phyloP scores from a whole-genome alignment of 1,284 basidiomycete species.

The Naganishia sp. region DNA sequence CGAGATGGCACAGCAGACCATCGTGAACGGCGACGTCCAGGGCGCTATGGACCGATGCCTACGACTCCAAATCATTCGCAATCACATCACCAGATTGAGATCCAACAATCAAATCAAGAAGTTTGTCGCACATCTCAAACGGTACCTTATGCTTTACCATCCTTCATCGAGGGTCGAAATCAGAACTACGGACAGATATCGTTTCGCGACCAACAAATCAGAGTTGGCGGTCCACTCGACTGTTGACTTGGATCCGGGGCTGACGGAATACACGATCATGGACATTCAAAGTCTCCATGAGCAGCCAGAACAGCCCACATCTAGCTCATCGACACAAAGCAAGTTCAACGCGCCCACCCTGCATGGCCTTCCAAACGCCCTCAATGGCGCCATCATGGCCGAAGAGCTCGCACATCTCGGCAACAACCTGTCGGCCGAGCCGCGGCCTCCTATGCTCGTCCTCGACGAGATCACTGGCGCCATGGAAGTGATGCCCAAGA shows the following conservation, averaged over 20 bases:
- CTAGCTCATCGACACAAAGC: neutral
- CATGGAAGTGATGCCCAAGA: conserved; percentile 24
- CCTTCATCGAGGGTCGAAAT: conserved; percentile 51
- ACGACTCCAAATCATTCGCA: conserved; percentile 9
- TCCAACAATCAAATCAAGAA: conserved; percentile 21
- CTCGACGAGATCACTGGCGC: conserved; percentile 24
- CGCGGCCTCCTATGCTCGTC: conserved; percentile 14
- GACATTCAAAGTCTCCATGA: conserved; percentile 2
- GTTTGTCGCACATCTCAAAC: conserved; percentile 43
- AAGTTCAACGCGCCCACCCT: conserved; percentile 1
- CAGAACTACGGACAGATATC: conserved; percentile 48
- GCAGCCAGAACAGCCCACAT: neutral
- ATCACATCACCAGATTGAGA: neutral
- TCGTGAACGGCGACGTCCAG: conserved; percentile 39
- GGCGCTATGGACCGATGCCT: conserved; percentile 17
- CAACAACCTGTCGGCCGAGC: conserved; percentile 4
- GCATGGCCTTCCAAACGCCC: conserved; percentile 9
- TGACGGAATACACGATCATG: conserved; percentile 21
- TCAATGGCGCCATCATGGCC: conserved; percentile 3
- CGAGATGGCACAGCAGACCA: conserved; percentile 27
- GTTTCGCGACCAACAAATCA: conserved; percentile 45
- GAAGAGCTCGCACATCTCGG: conserved; percentile 8
- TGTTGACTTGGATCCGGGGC: conserved; percentile 37
- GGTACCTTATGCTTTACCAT: conserved; percentile 45
- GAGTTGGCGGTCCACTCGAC: conserved; percentile 52